A percentile compares a stretch with the other conserved stretches of the same genome.
These are phyloP conservation scores for Backusella luteola DNA, from an alignment of 192 early-diverging fungal genomes.

Conservation along the genomic window DNA sequence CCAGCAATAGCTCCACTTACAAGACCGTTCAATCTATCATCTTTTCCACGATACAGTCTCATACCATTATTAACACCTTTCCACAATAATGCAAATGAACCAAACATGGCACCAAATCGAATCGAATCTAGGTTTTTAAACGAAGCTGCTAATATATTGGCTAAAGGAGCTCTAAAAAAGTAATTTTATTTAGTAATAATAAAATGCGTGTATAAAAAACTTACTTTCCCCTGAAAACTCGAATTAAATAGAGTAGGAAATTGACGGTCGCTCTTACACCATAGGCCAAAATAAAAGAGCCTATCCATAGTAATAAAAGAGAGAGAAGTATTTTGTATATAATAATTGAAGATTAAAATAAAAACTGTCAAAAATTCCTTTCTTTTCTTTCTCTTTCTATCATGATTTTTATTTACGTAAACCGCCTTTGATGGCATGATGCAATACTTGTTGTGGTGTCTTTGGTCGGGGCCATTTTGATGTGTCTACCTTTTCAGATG, in stretches of 20 bases:
- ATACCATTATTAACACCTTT: slow-evolving; percentile 69
- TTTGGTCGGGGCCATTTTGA: slow-evolving; percentile 32
- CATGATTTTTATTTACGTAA: slow-evolving; percentile 27
- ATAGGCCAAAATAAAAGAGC: slow-evolving; percentile 53
- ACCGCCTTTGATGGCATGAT: slow-evolving; percentile 52
- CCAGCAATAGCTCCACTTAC: slow-evolving; percentile 55
- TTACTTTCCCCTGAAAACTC: slow-evolving; percentile 42
- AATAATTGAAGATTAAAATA: neutral
- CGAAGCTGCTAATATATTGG: slow-evolving; percentile 39
- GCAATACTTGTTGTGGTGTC: slow-evolving; percentile 32
- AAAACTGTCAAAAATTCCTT: neutral
- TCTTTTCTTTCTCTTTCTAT: neutral
- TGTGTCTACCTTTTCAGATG: slow-evolving; percentile 21
- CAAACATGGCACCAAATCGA: slow-evolving; percentile 77
- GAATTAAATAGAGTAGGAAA: slow-evolving; percentile 48
- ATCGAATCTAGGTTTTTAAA: slow-evolving; percentile 57
- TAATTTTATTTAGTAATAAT: slow-evolving; percentile 5
- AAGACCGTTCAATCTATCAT: slow-evolving; percentile 55
- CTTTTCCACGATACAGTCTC: slow-evolving; percentile 45
- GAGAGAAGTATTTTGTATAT: neutral
- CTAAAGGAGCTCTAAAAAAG: slow-evolving; percentile 39
- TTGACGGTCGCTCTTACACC: slow-evolving; percentile 54
- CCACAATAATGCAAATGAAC: slow-evolving; percentile 73
- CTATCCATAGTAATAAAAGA: neutral
- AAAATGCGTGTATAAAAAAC: neutral